Evolutionary conservation across 805 yeast genomes (phyloP).

Genomic region (Saturnispora ahearnii): DNA sequence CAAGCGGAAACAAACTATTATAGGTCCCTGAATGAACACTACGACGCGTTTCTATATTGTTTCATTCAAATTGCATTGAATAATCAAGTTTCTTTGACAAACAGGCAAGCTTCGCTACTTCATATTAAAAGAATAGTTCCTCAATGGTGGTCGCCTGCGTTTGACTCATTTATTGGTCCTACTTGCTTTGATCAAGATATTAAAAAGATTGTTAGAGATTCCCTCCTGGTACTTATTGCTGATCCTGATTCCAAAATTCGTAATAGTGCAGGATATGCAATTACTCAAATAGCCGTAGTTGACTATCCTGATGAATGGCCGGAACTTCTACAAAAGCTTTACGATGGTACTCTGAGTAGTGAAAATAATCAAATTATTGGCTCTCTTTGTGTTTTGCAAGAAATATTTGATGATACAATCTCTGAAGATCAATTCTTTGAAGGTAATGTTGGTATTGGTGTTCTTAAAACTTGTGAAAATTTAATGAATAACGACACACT

Average conservation of each 20-base stretch:
- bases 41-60: slow-evolving; percentile 36
- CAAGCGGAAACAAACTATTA: slow-evolving; percentile 45
- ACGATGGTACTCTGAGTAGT: slow-evolving; percentile 28
- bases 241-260: slow-evolving; percentile 50
- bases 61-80: slow-evolving; percentile 37
- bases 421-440: slow-evolving; percentile 82
- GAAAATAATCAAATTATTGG: slow-evolving; percentile 36
- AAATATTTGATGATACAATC: slow-evolving; percentile 76
- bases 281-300: slow-evolving; percentile 76
- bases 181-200: slow-evolving; percentile 36
- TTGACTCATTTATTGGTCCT: slow-evolving; percentile 63
- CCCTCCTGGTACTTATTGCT: slow-evolving; percentile 41
- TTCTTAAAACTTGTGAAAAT: slow-evolving; percentile 41
- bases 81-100: slow-evolving; percentile 23
- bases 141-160: slow-evolving; percentile 75
- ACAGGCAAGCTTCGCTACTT: slow-evolving; percentile 56
- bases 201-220: slow-evolving; percentile 43
- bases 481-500: slow-evolving; percentile 26
- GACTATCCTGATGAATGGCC: slow-evolving; percentile 99
- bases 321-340: slow-evolving; percentile 42
- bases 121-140: slow-evolving; percentile 63
- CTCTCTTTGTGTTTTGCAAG: slow-evolving; percentile 54
- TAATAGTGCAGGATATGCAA: slow-evolving; percentile 59
- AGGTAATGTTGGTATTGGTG: slow-evolving; percentile 52
- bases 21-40: slow-evolving; percentile 35